phyloP scores from a whole-genome alignment of 805 yeast genomes.

The Ogataea zsoltii region DNA sequence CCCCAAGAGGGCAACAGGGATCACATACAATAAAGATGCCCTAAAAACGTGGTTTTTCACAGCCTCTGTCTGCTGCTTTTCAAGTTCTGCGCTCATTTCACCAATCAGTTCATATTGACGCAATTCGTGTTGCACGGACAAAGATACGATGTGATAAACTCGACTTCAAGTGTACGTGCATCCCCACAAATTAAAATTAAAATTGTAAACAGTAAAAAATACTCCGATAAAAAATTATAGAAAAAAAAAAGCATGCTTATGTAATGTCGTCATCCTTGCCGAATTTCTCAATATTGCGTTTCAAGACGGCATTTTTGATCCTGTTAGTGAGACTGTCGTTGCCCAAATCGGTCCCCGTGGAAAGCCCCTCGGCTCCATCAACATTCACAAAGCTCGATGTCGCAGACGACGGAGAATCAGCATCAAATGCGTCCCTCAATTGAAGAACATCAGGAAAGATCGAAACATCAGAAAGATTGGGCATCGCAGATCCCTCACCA shows the following conservation, averaged over 20 bases:
- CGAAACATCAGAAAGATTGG: slow-evolving; percentile 34
- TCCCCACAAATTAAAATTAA: too few relatives aligned
- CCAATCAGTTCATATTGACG: background rate
- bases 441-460: slow-evolving; percentile 35
- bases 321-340: slow-evolving; percentile 8
- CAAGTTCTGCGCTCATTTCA: background rate
- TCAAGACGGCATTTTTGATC: slow-evolving; percentile 28
- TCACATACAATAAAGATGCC: background rate
- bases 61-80: background rate
- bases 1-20: background rate
- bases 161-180: too few relatives aligned
- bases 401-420: slow-evolving; percentile 6
- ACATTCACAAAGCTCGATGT: slow-evolving; percentile 19
- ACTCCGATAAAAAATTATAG: too few relatives aligned
- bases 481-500: slow-evolving; percentile 20
- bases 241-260: too few relatives aligned
- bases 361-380: slow-evolving; percentile 8
- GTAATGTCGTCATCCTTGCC: background rate
- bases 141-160: too few relatives aligned
- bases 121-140: background rate
- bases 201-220: too few relatives aligned
- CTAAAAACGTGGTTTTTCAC: background rate
- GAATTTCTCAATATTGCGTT: slow-evolving; percentile 22
- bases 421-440: slow-evolving; percentile 15
- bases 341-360: slow-evolving; percentile 8